These are phyloP conservation scores for Arachis hypogaea DNA, from an alignment of 306 rosid species.

Conservation along the genomic window DNA sequence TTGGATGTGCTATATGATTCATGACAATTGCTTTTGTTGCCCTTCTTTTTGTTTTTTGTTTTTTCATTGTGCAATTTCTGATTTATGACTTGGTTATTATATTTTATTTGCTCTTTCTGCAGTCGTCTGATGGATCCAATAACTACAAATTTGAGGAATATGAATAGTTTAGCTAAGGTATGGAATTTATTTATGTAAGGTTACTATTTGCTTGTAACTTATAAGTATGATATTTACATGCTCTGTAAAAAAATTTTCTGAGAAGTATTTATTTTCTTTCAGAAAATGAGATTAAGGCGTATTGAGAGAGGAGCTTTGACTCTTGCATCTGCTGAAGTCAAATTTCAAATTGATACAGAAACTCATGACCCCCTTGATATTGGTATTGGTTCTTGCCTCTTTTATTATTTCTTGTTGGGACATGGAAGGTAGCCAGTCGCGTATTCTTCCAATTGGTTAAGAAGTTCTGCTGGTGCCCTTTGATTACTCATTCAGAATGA, in stretches of 20 bases:
- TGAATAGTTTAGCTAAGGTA: slow-evolving; percentile 96
- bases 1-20: background rate
- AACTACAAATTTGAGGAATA: slow-evolving; percentile 85
- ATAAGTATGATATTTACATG: slow-evolving; percentile 22
- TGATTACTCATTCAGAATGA: slow-evolving; percentile 17
- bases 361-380: slow-evolving; percentile 99
- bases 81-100: slow-evolving; percentile 27
- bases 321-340: slow-evolving; percentile 99
- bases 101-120: slow-evolving; percentile 42
- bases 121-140: slow-evolving; percentile 97
- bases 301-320: slow-evolving; percentile 96
- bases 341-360: slow-evolving; percentile 97
- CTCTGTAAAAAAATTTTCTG: slow-evolving; percentile 36
- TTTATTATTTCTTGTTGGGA: slow-evolving; percentile 20
- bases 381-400: slow-evolving; percentile 51
- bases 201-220: slow-evolving; percentile 21
- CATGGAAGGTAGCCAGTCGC: slow-evolving; percentile 21
- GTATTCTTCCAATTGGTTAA: slow-evolving; percentile 24
- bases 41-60: slow-evolving; percentile 11
- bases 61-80: slow-evolving; percentile 8
- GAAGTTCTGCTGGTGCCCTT: slow-evolving; percentile 32
- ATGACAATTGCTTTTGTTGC: background rate
- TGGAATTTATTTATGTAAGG: slow-evolving; percentile 34
- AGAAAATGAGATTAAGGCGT: slow-evolving; percentile 93
- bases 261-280: slow-evolving; percentile 40